Evolutionary conservation across 2,329 filamentous ascomycete species (phyloP), one percentile per base, ranked within the genome.

Genomic region (Achaetomium macrosporum): DNA sequence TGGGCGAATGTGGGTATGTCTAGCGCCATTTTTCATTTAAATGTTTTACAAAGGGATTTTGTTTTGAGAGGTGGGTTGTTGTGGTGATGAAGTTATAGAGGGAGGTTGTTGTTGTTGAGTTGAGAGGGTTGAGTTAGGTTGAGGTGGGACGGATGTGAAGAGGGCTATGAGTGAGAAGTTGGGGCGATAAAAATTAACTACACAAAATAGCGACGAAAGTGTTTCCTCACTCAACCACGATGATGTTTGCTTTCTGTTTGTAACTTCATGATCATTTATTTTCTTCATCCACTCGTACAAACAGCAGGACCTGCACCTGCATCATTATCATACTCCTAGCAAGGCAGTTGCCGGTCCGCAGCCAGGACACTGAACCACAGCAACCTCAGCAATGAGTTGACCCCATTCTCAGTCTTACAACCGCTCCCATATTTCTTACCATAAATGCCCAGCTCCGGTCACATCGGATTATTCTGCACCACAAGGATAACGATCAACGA

Each of bases 1-100:
- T 73, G 69, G 10, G 88, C 87, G 68, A 93, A 95, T 43, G 79
- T 70, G 43, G 82, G 71, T 54, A 91, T 78, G 46, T 61, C 51
- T 42, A 59, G 17, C 15, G 46, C 36, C 42, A 45, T 51, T 51
- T 46, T 17, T 43, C 11, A 29, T 50, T 40, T 40, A 15, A 20
- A 48, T 46, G 19, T 43, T 19, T 31, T 31, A 31, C 12, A 7
- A 7, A 7, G 12, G 7, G n/a, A 31, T 31, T 12, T 35, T 35
- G 10, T 15, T 35, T 35, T 12, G 5, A 25, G 25, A 25, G 25
- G 25, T 7, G 42, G 42, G 40, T 45, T 25, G 17, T 30, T 49
- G 46, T 19, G 36, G 15, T 25, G 25, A 25, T 25, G 25, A 25
- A 25, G 25, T 25, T 25, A 25, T 25, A 25, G 25, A 25, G 25